Base-by-base conservation (phyloP, 176 grass and related monocot species). In the Rhynchospora breviuscula region DNA sequence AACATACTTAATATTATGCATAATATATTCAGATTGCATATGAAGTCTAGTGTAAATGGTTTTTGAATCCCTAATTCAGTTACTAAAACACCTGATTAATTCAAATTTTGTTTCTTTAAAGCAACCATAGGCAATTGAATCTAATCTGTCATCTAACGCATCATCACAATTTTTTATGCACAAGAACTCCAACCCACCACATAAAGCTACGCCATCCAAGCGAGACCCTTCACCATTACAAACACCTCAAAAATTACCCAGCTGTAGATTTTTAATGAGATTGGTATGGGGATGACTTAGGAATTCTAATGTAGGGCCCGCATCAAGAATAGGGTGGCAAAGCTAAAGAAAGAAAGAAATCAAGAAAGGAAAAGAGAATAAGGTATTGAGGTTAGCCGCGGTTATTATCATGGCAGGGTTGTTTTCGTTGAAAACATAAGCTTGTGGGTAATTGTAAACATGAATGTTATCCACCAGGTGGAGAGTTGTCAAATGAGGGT, bases 201-300 rank as follows among this genome's bases (percentile, higher is more conserved):
- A 95, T 25, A 99, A 91, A 6, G 97, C 83, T 49, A 99, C 81
- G 12, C 97, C 97, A 23, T 99, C 91, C 10, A 99, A 91, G 86
- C 95, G 83, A 63, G 88, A 44, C 87, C 88, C 93, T 4, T 81
- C 18, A 35, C 90, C 91, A 80, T 84, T 93, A 73, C 97, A 99
- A 19, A 99, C 22, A 1, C 97, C 88, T 58, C 90, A 3, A 54
- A 99, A 99, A 59, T 88, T 86, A 10, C 93, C 97, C 56, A 99
- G 81, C 18, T 91, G 88, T 59, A 99, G 70, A 61, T 85, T 83
- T 84, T 85, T 93, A 72, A 99, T 79, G 80, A 21, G 91, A 84
- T 93, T 90, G 3, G 85, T 80, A 77, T 77, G 59, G 6, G 45
- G 44, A 44, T 67, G 86, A 2, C 91, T 86, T 43, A 99, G 84